These are phyloP conservation scores for Deinandra increscens DNA, from an alignment of 129 eudicot genomes.

Conservation along the genomic window DNA sequence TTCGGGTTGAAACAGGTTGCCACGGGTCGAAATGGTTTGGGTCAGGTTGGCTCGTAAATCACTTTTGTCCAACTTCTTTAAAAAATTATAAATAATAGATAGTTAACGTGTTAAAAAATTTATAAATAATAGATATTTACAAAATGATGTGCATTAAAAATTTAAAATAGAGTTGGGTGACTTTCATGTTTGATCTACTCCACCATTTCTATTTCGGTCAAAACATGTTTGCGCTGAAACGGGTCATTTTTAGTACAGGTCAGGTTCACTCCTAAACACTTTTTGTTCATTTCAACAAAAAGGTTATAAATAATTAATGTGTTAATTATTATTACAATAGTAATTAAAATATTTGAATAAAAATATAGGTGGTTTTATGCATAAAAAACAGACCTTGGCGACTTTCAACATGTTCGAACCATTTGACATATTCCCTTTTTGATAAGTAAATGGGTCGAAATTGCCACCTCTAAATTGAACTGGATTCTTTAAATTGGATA, in stretches of 20 bases:
- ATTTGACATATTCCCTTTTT: background rate
- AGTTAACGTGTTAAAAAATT: background rate
- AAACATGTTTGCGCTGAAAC: background rate
- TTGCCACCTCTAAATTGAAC: conserved; percentile 1
- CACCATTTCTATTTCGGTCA: background rate
- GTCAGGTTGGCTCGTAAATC: background rate
- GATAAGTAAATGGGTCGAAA: background rate
- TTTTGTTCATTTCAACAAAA: background rate
- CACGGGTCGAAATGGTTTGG: background rate
- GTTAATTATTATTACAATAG: background rate
- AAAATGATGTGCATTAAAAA: background rate
- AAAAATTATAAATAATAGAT: background rate
- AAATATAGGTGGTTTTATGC: background rate
- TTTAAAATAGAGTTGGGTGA: background rate
- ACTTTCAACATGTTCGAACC: background rate
- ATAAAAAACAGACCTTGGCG: background rate
- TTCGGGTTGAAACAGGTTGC: background rate
- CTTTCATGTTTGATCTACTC: background rate
- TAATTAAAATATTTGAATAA: background rate
- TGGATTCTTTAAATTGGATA: conserved; percentile 3
- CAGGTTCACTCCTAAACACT: background rate
- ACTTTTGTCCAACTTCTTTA: background rate
- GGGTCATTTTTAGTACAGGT: background rate
- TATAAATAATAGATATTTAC: background rate
- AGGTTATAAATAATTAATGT: background rate